Evolutionary conservation across 2,329 filamentous ascomycete genomes (phyloP), one percentile per base, ranked within the genome.

Genomic region (Ophiostoma piceae): DNA sequence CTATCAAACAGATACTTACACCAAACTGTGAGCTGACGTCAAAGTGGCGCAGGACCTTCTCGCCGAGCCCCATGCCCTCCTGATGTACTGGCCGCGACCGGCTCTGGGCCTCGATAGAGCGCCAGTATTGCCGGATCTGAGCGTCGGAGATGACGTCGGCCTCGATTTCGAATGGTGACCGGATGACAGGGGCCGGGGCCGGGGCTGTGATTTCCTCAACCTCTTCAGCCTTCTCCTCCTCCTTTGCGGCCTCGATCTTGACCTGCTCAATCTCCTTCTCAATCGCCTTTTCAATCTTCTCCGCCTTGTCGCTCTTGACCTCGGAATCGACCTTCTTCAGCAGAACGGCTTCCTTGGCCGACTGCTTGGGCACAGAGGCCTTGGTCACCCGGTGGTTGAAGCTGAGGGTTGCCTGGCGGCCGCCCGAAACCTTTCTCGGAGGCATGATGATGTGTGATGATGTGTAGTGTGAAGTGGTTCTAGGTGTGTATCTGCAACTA

Each of bases 11-110:
- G 1, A 39, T n/a, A 88, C 91, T 82, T 87, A 96, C 93, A 70
- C 95, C 95, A 78, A 92, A 99, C 76, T 97, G 92, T 71, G 87
- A 92, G 76, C 90, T 95, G 74, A 96, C 90, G 78, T 99, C 95
- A 80, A 95, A 99, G 78, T 97, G 92, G 73, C 94, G 84, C 75
- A 98, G 79, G 35, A 98, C 88, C 82, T 94, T 97, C 83, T 98
- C 94, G 70, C 90, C 84, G 65, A 91, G 74, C 12, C 83, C 85
- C 74, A 98, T 77, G 2, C 84, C 89, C 75, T 89, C 79, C 79
- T 96, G 92, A 76, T 98, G 95, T 47, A 96, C 88, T 75, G 90
- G 82, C 60, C 86, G 85, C 22, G 91, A 87, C 71, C 84, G 84
- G 74, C 92, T 84, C 75, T 88, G 84, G 57, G 82, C 81, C 81